These are phyloP conservation scores for Gyrodon lividus DNA, from an alignment of 768 basidiomycete species.

Conservation along the genomic window DNA sequence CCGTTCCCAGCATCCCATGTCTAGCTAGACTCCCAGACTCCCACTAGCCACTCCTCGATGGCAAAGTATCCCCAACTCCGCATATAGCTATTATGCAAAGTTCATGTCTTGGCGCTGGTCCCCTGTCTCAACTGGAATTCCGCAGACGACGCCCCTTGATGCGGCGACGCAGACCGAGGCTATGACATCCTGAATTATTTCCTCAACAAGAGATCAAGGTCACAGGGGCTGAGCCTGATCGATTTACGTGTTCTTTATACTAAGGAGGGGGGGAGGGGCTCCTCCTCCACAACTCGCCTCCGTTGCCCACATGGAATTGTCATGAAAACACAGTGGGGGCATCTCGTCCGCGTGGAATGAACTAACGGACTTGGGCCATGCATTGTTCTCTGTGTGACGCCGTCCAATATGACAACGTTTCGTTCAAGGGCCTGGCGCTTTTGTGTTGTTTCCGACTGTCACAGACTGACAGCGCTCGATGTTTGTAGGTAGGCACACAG, in stretches of 20 bases:
- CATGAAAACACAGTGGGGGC: conserved; percentile 7
- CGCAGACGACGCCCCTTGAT: conserved; percentile 3
- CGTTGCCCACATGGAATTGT: conserved; percentile 7
- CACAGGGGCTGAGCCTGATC: conserved; percentile 16
- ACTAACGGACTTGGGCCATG: conserved; percentile 19
- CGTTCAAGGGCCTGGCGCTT: too few relatives aligned
- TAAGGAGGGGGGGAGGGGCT: too few relatives aligned
- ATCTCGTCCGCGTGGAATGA: conserved; percentile 25
- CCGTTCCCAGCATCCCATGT: background rate
- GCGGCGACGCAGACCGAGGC: conserved; percentile 4
- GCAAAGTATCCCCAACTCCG: too few relatives aligned
- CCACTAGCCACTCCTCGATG: background rate
- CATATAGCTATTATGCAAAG: too few relatives aligned
- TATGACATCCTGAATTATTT: conserved; percentile 14
- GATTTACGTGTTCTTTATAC: background rate
- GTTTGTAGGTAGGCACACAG: too few relatives aligned
- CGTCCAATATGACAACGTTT: too few relatives aligned
- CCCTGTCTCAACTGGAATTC: conserved; percentile 4
- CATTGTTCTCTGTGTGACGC: conserved; percentile 7
- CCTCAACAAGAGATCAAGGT: conserved; percentile 12
- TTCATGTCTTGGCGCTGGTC: conserved; percentile 25
- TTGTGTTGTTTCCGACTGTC: too few relatives aligned
- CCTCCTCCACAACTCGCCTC: conserved; percentile 1
- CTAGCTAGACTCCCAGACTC: background rate
- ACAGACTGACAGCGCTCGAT: too few relatives aligned